Evolutionary conservation across 1,284 basidiomycete genomes (phyloP), one percentile per base, ranked within the genome.

Genomic region (Sphaerobolus stellatus): DNA sequence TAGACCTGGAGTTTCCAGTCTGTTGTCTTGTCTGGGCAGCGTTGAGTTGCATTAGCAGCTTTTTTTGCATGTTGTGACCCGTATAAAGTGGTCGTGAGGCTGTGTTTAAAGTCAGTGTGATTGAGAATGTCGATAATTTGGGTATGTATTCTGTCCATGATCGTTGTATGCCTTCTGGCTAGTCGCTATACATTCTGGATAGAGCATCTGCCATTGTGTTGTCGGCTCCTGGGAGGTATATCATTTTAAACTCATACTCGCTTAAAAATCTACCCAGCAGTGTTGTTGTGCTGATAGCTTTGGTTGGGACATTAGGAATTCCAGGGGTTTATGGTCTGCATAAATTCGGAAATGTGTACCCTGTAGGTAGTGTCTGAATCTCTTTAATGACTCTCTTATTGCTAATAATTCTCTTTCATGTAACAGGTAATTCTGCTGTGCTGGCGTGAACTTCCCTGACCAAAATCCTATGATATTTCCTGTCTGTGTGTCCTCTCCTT

Each of bases 261-360:
- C 52, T 60, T 7, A 72, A 40, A 6, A 57, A 22, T 70, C 68
- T 20, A 68, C 34, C 72, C 66, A 74, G 16, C 67, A 56, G 9
- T 59, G 62, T 60, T 70, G 72, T 6, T 63, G 49, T 0, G 64
- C 58, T 0, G 69, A 69, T 30, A 75, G 52, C 18, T 66, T 62
- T 50, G 63, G 64, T 52, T 75, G 73, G 2, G 59, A 63, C 58
- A 59, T 50, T 3, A 76, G 47, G 52, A 62, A 63, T 22, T 66
- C 61, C 1, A 75, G 63, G 0, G 61, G 65, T 30, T 66, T 59
- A 51, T 75, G 73, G 50, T 75, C 74, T 0, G 70, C 72, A 5
- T 59, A 62, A 2, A 70, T 62, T 1, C 56, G 51, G 47, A 75
- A 72, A 2, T 59, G 57, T 5, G 56, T 53, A 14, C 73, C 73